Evolutionary conservation across 129 eudicot species (phyloP), one percentile per base, ranked within the genome.

Genomic region (Cynara cardunculus): DNA sequence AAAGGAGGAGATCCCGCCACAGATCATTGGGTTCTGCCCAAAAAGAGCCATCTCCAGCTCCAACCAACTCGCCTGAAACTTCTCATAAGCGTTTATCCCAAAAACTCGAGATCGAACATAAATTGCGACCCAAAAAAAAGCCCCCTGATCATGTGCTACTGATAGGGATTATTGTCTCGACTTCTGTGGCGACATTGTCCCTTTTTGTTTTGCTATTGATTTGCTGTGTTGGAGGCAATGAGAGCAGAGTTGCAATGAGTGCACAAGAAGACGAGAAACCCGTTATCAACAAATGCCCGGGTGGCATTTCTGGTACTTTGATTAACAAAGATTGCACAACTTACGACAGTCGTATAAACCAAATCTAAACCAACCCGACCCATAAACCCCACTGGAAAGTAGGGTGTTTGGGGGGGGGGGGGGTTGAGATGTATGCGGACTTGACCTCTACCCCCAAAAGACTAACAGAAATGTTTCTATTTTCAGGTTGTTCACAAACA

Each of bases 201-300:
- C 68, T 87, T 68, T 28, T 87, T 21, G 75, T 86, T 10, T 9
- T 92, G 56, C 34, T 86, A 25, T 65, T 92, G 73, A 66, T 92
- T 26, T 87, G 86, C 35, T 81, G 83, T 75, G 66, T 86, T 34
- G 87, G 77, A 73, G 75, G 78, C 18, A 78, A 41, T 27, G 73
- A 37, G 7, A 81, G 24, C 18, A 72, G 46, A 31, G 53, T 31
- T 4, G 86, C 64, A 0, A 82, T 73, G 25, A 67, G 65, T 73
- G 88, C 77, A 77, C 86, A 79, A 35, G 78, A 87, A 39, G 90
- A 88, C 7, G 90, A 81, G 41, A 86, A 83, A 25, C 92, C 92
- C 69, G 77, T 79, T 70, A 88, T 88, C 61, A 78, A 88, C 80
- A 28, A 80, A 72, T 12, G 71, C 81, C 73, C 76, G 0, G 86